Evolutionary conservation across 2,329 filamentous ascomycete species (phyloP).

Genomic region (Periconia sp.): DNA sequence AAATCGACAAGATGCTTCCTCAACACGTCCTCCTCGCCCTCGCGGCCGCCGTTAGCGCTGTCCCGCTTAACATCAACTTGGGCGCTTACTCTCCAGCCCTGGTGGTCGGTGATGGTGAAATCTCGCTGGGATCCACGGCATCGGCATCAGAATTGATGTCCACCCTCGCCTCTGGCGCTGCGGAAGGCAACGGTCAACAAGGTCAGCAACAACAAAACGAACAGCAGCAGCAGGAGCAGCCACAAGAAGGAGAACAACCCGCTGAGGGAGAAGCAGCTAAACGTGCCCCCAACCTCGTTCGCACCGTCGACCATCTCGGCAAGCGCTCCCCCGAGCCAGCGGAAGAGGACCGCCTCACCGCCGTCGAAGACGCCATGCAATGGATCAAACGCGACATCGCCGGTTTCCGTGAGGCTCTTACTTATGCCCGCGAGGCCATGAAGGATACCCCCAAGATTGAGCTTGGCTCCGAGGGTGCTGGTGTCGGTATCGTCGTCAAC

Average conservation of each 20-base stretch:
- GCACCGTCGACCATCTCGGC: constrained; percentile 28
- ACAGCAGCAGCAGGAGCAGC: constrained; percentile 24
- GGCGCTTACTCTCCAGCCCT: constrained; percentile 59
- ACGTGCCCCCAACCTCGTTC: constrained; percentile 35
- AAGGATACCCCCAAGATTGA: constrained; percentile 56
- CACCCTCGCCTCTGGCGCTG: constrained; percentile 52
- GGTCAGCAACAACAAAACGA: constrained; percentile 10
- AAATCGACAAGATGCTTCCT: constrained; percentile 44
- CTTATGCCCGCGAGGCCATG: constrained; percentile 55
- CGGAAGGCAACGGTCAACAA: constrained; percentile 23
- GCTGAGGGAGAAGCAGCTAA: constrained; percentile 28
- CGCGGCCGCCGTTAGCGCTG: constrained; percentile 44
- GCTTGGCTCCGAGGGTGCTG: constrained; percentile 55
- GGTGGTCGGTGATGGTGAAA: constrained; percentile 62
- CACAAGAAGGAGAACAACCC: constrained; percentile 17
- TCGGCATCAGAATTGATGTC: constrained; percentile 52
- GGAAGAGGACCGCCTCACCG: constrained; percentile 31
- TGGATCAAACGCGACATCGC: constrained; percentile 56
- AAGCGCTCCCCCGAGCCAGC: constrained; percentile 33
- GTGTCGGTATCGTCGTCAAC: constrained; percentile 47
- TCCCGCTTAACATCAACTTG: constrained; percentile 60
- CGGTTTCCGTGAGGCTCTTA: constrained; percentile 57
- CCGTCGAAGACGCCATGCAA: constrained; percentile 39
- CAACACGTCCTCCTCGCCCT: constrained; percentile 45
- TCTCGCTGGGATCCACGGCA: constrained; percentile 54